Percentiles rank a stretch among this genome's conserved stretches.
Evolutionary conservation across 1,284 basidiomycete genomes (phyloP).

Genomic region (Hymenochaete sp.): DNA sequence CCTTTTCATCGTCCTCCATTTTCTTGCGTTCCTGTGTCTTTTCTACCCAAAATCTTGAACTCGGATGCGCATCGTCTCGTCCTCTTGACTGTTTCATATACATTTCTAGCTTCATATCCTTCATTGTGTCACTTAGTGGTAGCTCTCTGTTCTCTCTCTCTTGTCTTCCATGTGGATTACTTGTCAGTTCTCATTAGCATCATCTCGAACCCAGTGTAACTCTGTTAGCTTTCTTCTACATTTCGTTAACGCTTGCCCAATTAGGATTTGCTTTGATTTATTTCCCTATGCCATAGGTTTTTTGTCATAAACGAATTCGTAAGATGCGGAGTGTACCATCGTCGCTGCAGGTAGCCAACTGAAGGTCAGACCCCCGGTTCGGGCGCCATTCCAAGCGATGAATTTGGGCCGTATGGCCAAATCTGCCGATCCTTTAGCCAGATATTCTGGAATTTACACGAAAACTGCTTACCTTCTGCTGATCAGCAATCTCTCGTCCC

Average conservation of each 20-base stretch:
- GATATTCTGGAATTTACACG: constrained; percentile 18
- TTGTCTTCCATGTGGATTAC: constrained; percentile 60
- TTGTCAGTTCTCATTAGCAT: constrained; percentile 33
- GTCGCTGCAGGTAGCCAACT: constrained; percentile 58
- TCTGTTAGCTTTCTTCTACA: constrained; percentile 19
- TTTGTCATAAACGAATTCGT: constrained; percentile 20
- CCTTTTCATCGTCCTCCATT: constrained; percentile 29
- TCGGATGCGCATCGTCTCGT: no score
- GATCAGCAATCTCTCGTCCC: constrained; percentile 41
- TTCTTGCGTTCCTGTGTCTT: constrained; percentile 21
- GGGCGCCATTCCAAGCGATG: constrained; percentile 64
- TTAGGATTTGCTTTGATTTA: constrained; percentile 3
- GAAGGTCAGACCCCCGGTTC: constrained; percentile 17
- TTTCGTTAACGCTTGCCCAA: constrained; percentile 23
- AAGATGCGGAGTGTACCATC: constrained; percentile 47
- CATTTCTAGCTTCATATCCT: constrained; percentile 50
- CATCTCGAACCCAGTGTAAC: not conserved
- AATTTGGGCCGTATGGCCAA: constrained; percentile 61
- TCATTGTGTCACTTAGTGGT: constrained; percentile 60
- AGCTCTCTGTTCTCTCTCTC: constrained; percentile 33
- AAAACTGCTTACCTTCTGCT: constrained; percentile 46
- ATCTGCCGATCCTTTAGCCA: constrained; percentile 29
- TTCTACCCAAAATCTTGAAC: constrained; percentile 30
- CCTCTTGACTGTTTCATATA: constrained; percentile 18
- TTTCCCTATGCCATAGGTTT: not conserved